A percentile compares a stretch with the other conserved stretches of the same genome.
Evolutionary conservation across 2,329 filamentous ascomycete species (phyloP).

Genomic region (Didymosphaeria variabile): DNA sequence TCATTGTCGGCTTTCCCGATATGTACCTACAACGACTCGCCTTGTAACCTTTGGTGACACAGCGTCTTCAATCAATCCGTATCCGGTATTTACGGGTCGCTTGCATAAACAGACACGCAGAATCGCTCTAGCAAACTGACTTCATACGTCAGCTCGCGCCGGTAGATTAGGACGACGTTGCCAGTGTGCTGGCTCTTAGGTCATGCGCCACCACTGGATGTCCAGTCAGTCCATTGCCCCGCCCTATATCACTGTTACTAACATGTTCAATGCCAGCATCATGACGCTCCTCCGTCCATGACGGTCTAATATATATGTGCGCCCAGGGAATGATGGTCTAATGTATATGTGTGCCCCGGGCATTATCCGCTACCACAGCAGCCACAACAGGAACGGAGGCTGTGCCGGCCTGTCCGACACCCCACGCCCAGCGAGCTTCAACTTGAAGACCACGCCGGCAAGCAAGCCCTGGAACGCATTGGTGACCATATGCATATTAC

Average conservation of each 20-base stretch:
- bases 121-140: constrained; percentile 5
- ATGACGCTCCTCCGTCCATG: constrained; percentile 1
- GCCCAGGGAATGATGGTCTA: not conserved
- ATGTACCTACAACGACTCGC: constrained; percentile 15
- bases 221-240: constrained; percentile 9
- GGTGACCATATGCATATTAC: not conserved
- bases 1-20: constrained; percentile 5
- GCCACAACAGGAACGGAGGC: constrained; percentile 5
- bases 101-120: constrained; percentile 5
- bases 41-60: constrained; percentile 12
- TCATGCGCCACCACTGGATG: constrained; percentile 8
- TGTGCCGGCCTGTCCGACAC: not conserved
- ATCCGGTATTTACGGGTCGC: not conserved
- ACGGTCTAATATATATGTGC: not conserved
- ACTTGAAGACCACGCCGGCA: not conserved
- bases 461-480: not conserved
- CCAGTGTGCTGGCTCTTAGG: constrained; percentile 5
- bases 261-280: constrained; percentile 7
- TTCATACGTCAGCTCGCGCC: constrained; percentile 8
- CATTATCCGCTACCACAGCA: constrained; percentile 4
- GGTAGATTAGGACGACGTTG: constrained; percentile 5
- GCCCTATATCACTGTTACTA: constrained; percentile 10
- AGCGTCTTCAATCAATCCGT: constrained; percentile 13
- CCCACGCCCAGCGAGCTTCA: constrained; percentile 11
- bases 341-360: not conserved